phyloP scores from a whole-genome alignment of 495 filamentous ascomycete genomes.

The Penicillium parvum region DNA sequence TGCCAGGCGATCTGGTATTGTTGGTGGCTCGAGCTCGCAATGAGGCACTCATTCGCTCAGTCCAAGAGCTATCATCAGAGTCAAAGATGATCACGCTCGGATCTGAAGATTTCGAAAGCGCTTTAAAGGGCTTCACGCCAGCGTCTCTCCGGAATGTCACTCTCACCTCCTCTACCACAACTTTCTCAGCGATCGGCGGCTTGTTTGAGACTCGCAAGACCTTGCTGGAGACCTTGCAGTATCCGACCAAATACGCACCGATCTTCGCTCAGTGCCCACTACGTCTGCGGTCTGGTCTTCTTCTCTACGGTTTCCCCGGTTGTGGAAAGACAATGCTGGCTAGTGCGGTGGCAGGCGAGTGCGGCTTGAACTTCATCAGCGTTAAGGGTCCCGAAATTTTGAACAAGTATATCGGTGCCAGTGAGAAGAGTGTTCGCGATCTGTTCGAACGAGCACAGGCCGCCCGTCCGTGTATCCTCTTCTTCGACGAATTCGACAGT shows the following conservation, averaged over 20 bases:
- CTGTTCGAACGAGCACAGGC: constrained; percentile 89
- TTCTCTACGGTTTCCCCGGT: constrained; percentile 92
- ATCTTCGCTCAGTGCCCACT: constrained; percentile 96
- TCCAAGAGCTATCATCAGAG: constrained; percentile 32
- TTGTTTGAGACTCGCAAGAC: constrained; percentile 78
- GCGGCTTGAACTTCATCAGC: constrained; percentile 94
- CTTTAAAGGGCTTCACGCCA: constrained; percentile 87
- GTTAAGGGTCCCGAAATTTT: constrained; percentile 97
- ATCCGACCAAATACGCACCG: constrained; percentile 95
- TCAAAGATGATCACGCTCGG: constrained; percentile 55
- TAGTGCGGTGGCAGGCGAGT: constrained; percentile 90
- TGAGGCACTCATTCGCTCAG: constrained; percentile 80
- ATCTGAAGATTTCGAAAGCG: constrained; percentile 70
- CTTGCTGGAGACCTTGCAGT: constrained; percentile 90
- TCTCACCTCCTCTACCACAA: constrained; percentile 81
- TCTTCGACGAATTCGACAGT: constrained; percentile 97
- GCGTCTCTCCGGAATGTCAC: constrained; percentile 92
- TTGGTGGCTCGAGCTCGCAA: constrained; percentile 83
- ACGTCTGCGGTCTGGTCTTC: constrained; percentile 82
- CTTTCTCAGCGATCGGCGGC: constrained; percentile 87
- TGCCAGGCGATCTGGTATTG: constrained; percentile 88
- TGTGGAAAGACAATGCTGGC: constrained; percentile 95
- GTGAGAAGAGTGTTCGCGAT: constrained; percentile 90
- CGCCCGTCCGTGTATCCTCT: constrained; percentile 85
- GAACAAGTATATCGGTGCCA: constrained; percentile 97